Conservation (phyloP, 208 protist species). For the Trypanosoma boissoni region DNA sequence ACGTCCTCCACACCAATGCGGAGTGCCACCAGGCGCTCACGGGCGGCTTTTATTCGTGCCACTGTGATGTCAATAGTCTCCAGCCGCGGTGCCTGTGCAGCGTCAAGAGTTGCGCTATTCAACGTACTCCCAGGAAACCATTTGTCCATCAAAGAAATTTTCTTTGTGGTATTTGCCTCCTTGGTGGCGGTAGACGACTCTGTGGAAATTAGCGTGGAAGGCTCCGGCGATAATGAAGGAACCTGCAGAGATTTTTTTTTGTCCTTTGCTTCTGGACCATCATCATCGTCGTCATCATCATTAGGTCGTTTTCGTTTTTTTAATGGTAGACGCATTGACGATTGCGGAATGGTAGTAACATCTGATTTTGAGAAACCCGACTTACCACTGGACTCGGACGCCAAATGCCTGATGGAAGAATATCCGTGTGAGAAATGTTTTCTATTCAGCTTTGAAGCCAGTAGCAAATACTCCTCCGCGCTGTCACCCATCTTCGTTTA, state of each 20-base stretch:
- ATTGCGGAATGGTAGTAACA: no score
- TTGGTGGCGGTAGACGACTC: not conserved
- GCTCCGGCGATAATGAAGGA: no score
- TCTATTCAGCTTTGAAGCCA: constrained; percentile 17
- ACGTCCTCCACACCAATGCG: constrained; percentile 66
- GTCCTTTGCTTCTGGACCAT: not conserved
- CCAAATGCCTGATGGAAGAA: not conserved
- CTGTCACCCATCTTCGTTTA: constrained; percentile 22
- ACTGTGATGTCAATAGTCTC: constrained; percentile 45
- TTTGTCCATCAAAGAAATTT: constrained; percentile 54
- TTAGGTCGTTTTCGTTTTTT: constrained; percentile 22
- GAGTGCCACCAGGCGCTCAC: constrained; percentile 59
- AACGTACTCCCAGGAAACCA: constrained; percentile 74
- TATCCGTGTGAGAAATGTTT: constrained; percentile 27
- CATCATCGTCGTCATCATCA: constrained; percentile 24
- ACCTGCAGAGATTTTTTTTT: not conserved
- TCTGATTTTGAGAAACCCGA: no score
- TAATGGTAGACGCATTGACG: constrained; percentile 14
- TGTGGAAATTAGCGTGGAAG: no score
- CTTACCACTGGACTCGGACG: no score
- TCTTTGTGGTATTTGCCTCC: not conserved
- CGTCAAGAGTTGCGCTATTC: constrained; percentile 57
- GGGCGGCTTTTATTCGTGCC: constrained; percentile 39
- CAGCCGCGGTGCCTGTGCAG: constrained; percentile 36
- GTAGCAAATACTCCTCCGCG: constrained; percentile 38